These are phyloP conservation scores for Chaetomium globosum DNA, from an alignment of 2,329 filamentous ascomycete genomes.

Conservation along the genomic window DNA sequence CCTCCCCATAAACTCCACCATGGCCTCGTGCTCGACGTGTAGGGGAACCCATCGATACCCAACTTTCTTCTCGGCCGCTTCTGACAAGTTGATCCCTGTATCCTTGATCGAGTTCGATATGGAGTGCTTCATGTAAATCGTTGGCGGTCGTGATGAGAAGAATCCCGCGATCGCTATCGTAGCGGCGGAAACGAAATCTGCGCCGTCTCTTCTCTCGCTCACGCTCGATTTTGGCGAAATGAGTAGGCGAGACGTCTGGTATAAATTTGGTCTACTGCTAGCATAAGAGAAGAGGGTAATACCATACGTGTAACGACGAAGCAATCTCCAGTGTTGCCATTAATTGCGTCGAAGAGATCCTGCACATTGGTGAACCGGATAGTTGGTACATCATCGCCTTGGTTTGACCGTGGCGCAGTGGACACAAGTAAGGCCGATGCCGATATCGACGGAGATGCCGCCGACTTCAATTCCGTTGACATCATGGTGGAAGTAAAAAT, in stretches of 20 bases:
- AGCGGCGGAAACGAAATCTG: slow-evolving; percentile 27
- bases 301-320: slow-evolving; percentile 20
- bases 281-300: not conserved
- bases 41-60: not conserved
- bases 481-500: not conserved
- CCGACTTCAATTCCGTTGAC: not conserved
- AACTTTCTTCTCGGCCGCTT: not conserved
- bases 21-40: slow-evolving; percentile 6
- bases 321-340: slow-evolving; percentile 13
- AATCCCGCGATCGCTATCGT: slow-evolving; percentile 14
- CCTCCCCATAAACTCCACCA: slow-evolving; percentile 14
- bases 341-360: slow-evolving; percentile 10
- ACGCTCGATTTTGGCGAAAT: slow-evolving; percentile 22
- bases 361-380: slow-evolving; percentile 11
- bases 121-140: slow-evolving; percentile 13
- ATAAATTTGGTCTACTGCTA: slow-evolving; percentile 12
- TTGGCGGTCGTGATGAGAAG: slow-evolving; percentile 22
- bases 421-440: too few species aligned
- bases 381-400: slow-evolving; percentile 2
- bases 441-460: not conserved
- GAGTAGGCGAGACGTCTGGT: slow-evolving; percentile 21
- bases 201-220: slow-evolving; percentile 19
- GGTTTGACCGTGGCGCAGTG: not conserved
- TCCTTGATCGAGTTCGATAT: not conserved
- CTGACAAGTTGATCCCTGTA: not conserved